Conservation (phyloP, 2,329 filamentous ascomycete genomes). For the Alternaria solani region DNA sequence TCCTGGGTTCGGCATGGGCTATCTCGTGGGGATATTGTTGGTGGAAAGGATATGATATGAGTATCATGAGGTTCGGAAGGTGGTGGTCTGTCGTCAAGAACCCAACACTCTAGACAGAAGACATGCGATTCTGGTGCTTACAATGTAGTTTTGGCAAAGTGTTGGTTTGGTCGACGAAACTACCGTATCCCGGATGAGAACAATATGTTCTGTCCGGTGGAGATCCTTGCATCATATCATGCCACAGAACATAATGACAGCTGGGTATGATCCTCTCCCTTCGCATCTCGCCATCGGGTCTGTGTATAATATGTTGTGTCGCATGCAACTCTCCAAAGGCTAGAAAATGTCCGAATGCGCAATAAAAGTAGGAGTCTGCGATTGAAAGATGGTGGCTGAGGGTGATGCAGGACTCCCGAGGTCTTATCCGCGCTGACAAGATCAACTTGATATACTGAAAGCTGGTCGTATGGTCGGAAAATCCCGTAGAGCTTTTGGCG, state of each 20-base stretch:
- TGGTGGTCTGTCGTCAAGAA: conserved; percentile 28
- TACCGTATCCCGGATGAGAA: background rate
- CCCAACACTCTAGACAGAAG: background rate
- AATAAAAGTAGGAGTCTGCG: background rate
- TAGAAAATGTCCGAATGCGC: background rate
- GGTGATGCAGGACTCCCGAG: background rate
- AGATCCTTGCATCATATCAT: background rate
- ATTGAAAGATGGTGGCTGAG: background rate
- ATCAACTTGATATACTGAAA: background rate
- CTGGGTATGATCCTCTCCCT: background rate
- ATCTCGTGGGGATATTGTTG: conserved; percentile 33
- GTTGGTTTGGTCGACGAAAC: background rate
- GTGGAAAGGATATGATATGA: conserved; percentile 35
- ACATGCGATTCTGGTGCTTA: background rate
- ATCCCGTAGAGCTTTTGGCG: background rate
- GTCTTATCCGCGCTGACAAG: background rate
- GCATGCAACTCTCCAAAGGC: background rate
- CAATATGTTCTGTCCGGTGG: background rate
- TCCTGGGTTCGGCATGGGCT: conserved; percentile 31
- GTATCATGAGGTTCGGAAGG: conserved; percentile 30
- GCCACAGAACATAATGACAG: background rate
- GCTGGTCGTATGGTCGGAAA: background rate
- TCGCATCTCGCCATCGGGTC: background rate
- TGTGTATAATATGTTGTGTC: background rate
- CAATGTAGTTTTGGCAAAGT: background rate